Conservation (phyloP, 1,284 basidiomycete species). For the Somion occarium region DNA sequence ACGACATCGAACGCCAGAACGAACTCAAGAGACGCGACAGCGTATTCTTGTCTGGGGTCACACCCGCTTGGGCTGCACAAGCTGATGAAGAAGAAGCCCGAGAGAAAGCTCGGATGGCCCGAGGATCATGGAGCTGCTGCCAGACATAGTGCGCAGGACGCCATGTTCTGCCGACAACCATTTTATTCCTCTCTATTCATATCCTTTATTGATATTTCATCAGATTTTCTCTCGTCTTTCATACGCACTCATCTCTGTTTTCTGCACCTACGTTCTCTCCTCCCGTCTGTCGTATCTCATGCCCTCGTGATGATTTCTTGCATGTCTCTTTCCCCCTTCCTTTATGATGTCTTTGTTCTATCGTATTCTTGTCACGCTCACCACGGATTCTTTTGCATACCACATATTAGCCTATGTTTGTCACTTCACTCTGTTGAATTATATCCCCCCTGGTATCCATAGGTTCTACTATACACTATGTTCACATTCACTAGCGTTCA, state of each 20-base stretch:
- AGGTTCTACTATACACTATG: background rate
- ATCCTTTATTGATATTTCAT: constrained; percentile 6
- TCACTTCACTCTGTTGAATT: background rate
- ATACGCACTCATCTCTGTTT: background rate
- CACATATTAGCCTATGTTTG: constrained; percentile 3
- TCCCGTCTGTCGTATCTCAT: background rate
- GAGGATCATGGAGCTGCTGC: constrained; percentile 63
- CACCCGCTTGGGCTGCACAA: constrained; percentile 71
- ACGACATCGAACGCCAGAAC: constrained; percentile 74
- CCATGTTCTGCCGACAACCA: constrained; percentile 7
- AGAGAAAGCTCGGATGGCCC: constrained; percentile 53
- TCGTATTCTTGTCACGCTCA: background rate
- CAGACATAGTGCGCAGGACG: constrained; percentile 31
- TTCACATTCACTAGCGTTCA: background rate
- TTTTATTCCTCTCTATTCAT: constrained; percentile 9
- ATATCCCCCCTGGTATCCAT: background rate
- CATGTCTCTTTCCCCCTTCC: constrained; percentile 2
- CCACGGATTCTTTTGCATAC: background rate
- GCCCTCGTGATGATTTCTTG: constrained; percentile 3
- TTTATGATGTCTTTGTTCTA: background rate
- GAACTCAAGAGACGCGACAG: constrained; percentile 75
- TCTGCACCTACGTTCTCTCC: background rate
- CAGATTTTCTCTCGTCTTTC: no score
- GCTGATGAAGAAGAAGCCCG: constrained; percentile 76
- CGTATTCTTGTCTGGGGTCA: constrained; percentile 61